phyloP scores from a whole-genome alignment of 108 stramenopile genomes.

The Chaetoceros tenuissimus region DNA sequence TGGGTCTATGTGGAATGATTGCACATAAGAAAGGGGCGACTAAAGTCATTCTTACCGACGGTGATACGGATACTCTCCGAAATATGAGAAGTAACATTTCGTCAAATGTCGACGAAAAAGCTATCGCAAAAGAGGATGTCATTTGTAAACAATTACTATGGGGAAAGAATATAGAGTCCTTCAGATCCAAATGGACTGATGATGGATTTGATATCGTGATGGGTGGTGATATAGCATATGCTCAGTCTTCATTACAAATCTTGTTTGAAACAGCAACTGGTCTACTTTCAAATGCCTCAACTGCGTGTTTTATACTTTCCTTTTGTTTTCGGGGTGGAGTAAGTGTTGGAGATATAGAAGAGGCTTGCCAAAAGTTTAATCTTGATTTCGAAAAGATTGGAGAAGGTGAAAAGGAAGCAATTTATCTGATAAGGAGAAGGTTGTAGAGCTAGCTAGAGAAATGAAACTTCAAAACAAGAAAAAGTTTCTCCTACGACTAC shows the following conservation, averaged over 20 bases:
- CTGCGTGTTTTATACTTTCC: background rate
- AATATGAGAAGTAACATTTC: conserved; percentile 25
- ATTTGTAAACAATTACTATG: background rate
- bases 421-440: no score
- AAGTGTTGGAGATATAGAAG: background rate
- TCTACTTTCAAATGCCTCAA: background rate
- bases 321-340: background rate
- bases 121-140: background rate
- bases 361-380: background rate
- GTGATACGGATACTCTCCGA: conserved; percentile 27
- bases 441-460: no score
- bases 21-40: conserved; percentile 22
- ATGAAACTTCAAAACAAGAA: no score
- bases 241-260: background rate
- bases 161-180: background rate
- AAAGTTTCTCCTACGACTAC: no score
- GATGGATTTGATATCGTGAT: conserved; percentile 10
- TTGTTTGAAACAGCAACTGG: conserved; percentile 4
- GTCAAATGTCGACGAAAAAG: background rate
- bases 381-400: background rate
- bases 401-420: background rate
- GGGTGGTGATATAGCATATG: conserved; percentile 10
- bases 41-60: conserved; percentile 33
- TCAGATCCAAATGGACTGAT: background rate
- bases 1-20: conserved; percentile 33